Evolutionary conservation across 2,329 filamentous ascomycete species (phyloP), one percentile per base, ranked within the genome.

Genomic region (Septoria linicola): DNA sequence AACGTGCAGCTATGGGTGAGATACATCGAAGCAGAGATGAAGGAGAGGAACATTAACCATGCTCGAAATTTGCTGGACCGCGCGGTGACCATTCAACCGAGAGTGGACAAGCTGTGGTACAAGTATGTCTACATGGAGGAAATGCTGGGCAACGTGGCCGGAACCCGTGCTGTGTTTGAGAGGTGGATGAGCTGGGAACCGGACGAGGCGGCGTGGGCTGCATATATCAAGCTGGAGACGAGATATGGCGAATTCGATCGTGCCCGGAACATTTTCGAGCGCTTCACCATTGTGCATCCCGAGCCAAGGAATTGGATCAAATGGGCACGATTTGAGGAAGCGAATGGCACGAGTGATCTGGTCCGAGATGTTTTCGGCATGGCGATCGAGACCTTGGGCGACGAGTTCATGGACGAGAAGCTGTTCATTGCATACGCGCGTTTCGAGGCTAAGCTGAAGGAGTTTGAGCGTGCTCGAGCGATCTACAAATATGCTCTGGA

Each of bases 41-140:
- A 95, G 73, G 85, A 79, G 57, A 79, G 91, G 60, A 96, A 96
- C 68, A 96, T 99, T 76, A 96, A 96, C 69, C 92, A 97, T 78
- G 91, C 93, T 27, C 80, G 93, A 52, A 99, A 99, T 68, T 73
- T 99, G 44, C 81, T 99, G 45, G 93, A 99, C 69, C 85, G 93
- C 49, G 91, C 93, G n/a, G 89, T 97, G 46, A 90, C 90, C 1
- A 88, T 95, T 49, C 76, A 96, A 32, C 93, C 93, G 4, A 80
- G 93, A 51, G 82, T 97, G 34, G 90, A 97, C 69, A 97, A 97
- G 77, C 76, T 99, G 27, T 99, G 93, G 93, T 99, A 96, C 77
- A 97, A 97, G 70, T 99, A 96, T 76, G 89, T 95, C 20, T 96
- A 95, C 70, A 95, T 96, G 87, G 92, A 97, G 75, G 93, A 99